Evolutionary conservation across 2,329 filamentous ascomycete genomes (phyloP).

Genomic region (Neonectria neomacrospora): DNA sequence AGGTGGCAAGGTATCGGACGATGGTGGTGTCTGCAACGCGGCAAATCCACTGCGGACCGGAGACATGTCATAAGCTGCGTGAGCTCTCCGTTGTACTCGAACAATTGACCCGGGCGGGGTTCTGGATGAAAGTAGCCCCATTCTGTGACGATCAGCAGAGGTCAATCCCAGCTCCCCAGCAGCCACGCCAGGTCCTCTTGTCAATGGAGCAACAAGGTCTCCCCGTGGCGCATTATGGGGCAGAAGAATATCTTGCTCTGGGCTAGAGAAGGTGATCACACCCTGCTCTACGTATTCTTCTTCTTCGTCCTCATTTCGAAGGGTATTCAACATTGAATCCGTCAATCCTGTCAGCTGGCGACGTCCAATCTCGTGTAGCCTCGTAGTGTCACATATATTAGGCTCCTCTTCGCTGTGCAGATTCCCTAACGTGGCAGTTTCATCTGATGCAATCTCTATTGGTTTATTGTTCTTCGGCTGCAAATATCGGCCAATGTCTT

Average conservation of each 20-base stretch:
- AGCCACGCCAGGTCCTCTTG: neutral
- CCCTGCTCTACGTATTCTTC: constrained; percentile 23
- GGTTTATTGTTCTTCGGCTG: constrained; percentile 35
- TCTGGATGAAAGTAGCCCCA: constrained; percentile 10
- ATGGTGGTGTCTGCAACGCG: constrained; percentile 42
- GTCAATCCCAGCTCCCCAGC: neutral
- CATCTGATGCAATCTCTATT: constrained; percentile 51
- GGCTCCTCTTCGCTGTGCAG: constrained; percentile 17
- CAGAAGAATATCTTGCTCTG: constrained; percentile 17
- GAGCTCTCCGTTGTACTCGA: constrained; percentile 13
- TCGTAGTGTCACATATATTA: constrained; percentile 21
- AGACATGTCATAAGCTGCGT: constrained; percentile 3
- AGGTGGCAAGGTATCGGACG: constrained; percentile 33
- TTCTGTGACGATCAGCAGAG: constrained; percentile 19
- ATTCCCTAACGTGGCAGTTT: constrained; percentile 46
- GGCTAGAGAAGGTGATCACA: constrained; percentile 6
- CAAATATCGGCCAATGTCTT: constrained; percentile 49
- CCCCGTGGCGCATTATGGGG: constrained; percentile 10
- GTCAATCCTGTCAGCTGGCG: constrained; percentile 40
- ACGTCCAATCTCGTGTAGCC: constrained; percentile 25
- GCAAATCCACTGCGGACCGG: constrained; percentile 3
- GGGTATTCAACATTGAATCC: constrained; percentile 35
- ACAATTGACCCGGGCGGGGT: constrained; percentile 24
- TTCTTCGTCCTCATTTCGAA: constrained; percentile 33
- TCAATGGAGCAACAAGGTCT: neutral